Base-by-base conservation (phyloP, 768 basidiomycete genomes). In the Psilocybe azurescens region DNA sequence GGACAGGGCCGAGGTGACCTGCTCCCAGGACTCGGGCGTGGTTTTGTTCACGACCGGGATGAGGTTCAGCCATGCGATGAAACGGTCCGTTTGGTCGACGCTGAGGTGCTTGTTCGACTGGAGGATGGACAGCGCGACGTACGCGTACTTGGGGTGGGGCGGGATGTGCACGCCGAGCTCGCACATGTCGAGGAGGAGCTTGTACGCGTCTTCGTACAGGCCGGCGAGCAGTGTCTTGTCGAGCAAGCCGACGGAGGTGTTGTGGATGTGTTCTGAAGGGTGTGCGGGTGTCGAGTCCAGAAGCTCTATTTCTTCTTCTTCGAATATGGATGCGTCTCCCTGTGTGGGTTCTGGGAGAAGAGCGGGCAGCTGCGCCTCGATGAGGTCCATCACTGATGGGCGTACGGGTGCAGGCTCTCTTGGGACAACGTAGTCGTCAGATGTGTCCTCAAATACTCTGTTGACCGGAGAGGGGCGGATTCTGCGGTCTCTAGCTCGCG, bases 41-140 rank as follows among this genome's bases (percentile, higher is more conserved):
- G 56, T 16, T 3, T 53, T 32, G 44, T 67, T 59, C 2, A 32
- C 44, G 28, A 65, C 61, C 32, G 78, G 78, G 28, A 79, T 57
- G n/a, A 78, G 70, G 3, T 70, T 70, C 41, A 81, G 68, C 79
- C 78, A 80, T 20, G 65, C 54, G 1, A 61, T 33, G 51, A 77
- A 74, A 20, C 54, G 46, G 32, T 65, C 56, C 0, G 64, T 48
- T 58, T 68, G 64, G 16, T 69, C 56, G n/a, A 61, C 48, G 18
- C 60, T 47, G 55, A 18, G 48, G 5, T 61, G 41, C 41, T 13
- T 13, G 41, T 13, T 44, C 48, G 14, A 3, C 5, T 49, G 55
- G 50, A 77, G 59, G 4, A 67, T 70, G 16, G 64, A 66, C 16
- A 67, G 32, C 11, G 77, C 79, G 36, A 77, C 70, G 4, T 54